phyloP scores from a whole-genome alignment of 345 rosid species.

The Reutealis trisperma region DNA sequence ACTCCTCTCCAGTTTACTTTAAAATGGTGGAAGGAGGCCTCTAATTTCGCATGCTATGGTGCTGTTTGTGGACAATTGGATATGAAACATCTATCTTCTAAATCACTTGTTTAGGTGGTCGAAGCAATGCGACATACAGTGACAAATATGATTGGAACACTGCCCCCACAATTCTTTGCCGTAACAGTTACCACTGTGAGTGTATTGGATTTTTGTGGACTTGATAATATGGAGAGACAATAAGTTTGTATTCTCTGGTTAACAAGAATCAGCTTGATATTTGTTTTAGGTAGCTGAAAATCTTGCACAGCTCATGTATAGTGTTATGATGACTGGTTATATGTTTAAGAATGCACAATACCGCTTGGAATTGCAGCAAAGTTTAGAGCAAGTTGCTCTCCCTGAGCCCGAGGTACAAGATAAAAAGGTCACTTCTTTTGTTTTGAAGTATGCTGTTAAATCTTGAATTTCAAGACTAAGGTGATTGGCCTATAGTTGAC shows the following conservation, averaged over 20 bases:
- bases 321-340: slow-evolving; percentile 96
- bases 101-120: slow-evolving; percentile 56
- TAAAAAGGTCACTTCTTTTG: slow-evolving; percentile 44
- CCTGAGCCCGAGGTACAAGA: slow-evolving; percentile 81
- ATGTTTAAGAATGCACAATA: slow-evolving; percentile 93
- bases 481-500: neutral
- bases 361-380: slow-evolving; percentile 86
- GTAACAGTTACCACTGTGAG: slow-evolving; percentile 86
- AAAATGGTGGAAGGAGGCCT: neutral
- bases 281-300: slow-evolving; percentile 88
- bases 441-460: neutral
- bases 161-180: slow-evolving; percentile 88
- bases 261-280: slow-evolving; percentile 7
- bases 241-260: neutral
- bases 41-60: neutral
- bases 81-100: neutral
- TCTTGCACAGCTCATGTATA: slow-evolving; percentile 97
- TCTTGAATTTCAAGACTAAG: neutral
- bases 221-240: neutral
- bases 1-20: neutral
- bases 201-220: slow-evolving; percentile 5
- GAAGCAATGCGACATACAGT: slow-evolving; percentile 98
- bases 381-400: slow-evolving; percentile 88
- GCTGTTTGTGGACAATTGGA: neutral
- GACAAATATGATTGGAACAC: slow-evolving; percentile 90